A percentile compares a stretch with the other conserved stretches of the same genome.
Evolutionary conservation across 2,329 filamentous ascomycete genomes (phyloP).

Genomic region (Trichoderma brevicompactum): DNA sequence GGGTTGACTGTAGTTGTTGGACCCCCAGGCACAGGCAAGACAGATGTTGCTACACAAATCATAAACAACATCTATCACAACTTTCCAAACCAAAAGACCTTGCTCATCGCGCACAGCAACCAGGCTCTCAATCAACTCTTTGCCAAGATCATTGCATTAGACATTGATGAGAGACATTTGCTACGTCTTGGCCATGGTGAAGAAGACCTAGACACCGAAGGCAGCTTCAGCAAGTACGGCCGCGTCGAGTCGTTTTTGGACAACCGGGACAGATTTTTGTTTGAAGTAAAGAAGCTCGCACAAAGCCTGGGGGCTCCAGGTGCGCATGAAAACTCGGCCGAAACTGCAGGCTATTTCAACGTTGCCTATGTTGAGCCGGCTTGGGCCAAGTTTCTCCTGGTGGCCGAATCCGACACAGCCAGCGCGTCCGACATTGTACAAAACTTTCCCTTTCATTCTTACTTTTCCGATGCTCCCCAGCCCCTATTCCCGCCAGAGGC

Average conservation of each 20-base stretch:
- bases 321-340: constrained; percentile 93
- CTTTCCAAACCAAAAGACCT: constrained; percentile 87
- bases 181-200: constrained; percentile 92
- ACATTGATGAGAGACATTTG: constrained; percentile 94
- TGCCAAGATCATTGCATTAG: constrained; percentile 93
- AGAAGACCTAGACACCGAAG: constrained; percentile 85
- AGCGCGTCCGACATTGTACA: constrained; percentile 66
- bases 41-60: constrained; percentile 97
- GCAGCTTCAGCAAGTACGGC: constrained; percentile 90
- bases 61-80: constrained; percentile 99
- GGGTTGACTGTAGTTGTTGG: constrained; percentile 93
- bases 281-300: constrained; percentile 85
- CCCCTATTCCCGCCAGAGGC: constrained; percentile 75
- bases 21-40: constrained; percentile 96
- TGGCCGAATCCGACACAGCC: constrained; percentile 58
- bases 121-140: constrained; percentile 97
- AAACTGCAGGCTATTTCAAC: constrained; percentile 97
- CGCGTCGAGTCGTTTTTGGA: constrained; percentile 95
- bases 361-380: constrained; percentile 85
- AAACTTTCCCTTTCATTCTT: constrained; percentile 84
- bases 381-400: constrained; percentile 79
- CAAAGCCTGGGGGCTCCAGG: constrained; percentile 84
- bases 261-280: constrained; percentile 76
- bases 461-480: constrained; percentile 86
- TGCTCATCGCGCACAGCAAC: constrained; percentile 95